Evolutionary conservation across 1,139 yeast species (phyloP).

Genomic region (Diutina siamensis): DNA sequence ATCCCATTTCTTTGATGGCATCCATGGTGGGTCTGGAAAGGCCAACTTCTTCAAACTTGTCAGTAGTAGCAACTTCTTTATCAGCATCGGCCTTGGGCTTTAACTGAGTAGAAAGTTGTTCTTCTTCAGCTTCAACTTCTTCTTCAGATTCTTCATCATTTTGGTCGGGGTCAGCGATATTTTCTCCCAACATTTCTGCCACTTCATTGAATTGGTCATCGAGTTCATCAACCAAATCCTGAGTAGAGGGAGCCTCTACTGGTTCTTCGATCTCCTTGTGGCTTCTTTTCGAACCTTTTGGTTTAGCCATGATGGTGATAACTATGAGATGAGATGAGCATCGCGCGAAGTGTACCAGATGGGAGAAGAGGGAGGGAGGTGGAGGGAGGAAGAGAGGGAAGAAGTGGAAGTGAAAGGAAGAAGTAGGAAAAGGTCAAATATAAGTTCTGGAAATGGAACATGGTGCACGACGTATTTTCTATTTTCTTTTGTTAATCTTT

Average conservation of each 20-base stretch:
- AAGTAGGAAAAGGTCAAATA: too few species aligned
- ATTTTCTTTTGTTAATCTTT: too few species aligned
- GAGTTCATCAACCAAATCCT: constrained; percentile 33
- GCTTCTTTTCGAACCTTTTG: constrained; percentile 1
- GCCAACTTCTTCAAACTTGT: constrained; percentile 38
- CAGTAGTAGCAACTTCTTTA: constrained; percentile 25
- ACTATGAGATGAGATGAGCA: constrained; percentile 5
- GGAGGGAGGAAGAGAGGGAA: background rate
- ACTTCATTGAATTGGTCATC: constrained; percentile 47
- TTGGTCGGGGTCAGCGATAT: constrained; percentile 28
- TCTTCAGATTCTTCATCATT: constrained; percentile 15
- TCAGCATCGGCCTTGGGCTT: constrained; percentile 18
- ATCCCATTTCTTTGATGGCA: constrained; percentile 81
- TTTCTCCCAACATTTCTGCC: constrained; percentile 38
- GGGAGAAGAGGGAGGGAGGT: background rate
- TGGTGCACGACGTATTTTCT: too few species aligned
- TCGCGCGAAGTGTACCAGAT: background rate
- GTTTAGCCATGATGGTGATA: background rate
- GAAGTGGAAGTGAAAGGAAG: background rate
- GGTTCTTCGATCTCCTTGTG: constrained; percentile 1
- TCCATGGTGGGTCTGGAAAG: constrained; percentile 71
- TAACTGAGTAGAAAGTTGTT: constrained; percentile 1
- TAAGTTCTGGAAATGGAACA: too few species aligned
- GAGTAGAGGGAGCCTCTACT: background rate
- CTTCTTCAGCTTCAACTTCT: constrained; percentile 13